Base-by-base conservation (phyloP, 1,284 basidiomycete genomes). In the Irpex sp. region DNA sequence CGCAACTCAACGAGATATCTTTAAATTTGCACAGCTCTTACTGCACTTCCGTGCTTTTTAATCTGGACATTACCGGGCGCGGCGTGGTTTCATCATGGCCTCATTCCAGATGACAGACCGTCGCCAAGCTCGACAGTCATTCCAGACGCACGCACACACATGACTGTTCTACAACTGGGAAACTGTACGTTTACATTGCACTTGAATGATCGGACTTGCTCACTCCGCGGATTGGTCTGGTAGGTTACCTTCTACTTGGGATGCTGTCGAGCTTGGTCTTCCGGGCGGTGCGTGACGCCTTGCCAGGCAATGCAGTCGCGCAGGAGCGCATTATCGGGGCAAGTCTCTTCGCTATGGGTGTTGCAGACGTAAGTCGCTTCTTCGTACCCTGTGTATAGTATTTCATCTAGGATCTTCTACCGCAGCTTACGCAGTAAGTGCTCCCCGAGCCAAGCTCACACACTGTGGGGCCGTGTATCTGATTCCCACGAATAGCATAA, bases 281-380 rank as follows among this genome's bases (percentile, higher is more conserved):
- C 70, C 84, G 90, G 39, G 87, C 88, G 1, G 79, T 89, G 50
- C 77, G 88, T 59, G 85, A 90, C 68, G 78, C 86, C 1, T 71
- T 92, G 7, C 82, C 82, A 0, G 70, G 82, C 58, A 82, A 90
- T 68, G 84, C 82, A 5, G 78, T 75, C 46, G 84, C 85, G 0
- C 90, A 92, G 71, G 90, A 92, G 70, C 83, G 84, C 57, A 86
- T 92, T 59, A 69, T 92, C 8, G 88, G 88, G 5, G 82, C 89
- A 2, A 80, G 81, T 61, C 77, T 92, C 63, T 77, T 81, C 31
- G 87, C 87, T 4, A 79, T 92, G 50, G 88, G 86, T 1, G 78
- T 91, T 63, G 90, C 87, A 51, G 90, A 93, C 75, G 90, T 92
- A 67, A 73, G 87, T 78, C n/a, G 33, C 39, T 46, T 61, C 59